A percentile compares a stretch with the other conserved stretches of the same genome.
These are phyloP conservation scores for Ceratocystis albifundus DNA, from an alignment of 2,329 filamentous ascomycete genomes.

Conservation along the genomic window DNA sequence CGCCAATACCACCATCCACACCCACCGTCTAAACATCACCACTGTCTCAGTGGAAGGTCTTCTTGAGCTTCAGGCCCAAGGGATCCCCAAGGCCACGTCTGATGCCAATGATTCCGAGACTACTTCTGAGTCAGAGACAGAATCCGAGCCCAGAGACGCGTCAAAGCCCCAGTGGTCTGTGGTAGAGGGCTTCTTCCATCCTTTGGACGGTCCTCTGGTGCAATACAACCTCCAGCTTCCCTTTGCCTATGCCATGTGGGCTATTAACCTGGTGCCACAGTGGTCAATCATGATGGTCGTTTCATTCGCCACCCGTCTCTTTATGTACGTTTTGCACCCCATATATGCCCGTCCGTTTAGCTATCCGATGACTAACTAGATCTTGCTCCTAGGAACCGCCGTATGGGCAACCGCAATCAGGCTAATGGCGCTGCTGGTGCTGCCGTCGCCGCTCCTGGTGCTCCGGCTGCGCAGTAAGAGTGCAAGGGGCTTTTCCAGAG, in stretches of 20 bases:
- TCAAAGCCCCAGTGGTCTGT: conserved; percentile 30
- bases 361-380: not conserved
- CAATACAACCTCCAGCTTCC: conserved; percentile 52
- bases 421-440: conserved; percentile 18
- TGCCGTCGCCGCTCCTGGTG: conserved; percentile 21
- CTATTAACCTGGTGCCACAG: conserved; percentile 54
- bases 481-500: not conserved
- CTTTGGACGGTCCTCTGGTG: conserved; percentile 57
- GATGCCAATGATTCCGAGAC: not conserved
- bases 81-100: conserved; percentile 31
- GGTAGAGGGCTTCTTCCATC: conserved; percentile 60
- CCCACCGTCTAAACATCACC: conserved; percentile 57
- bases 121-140: conserved; percentile 19
- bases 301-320: conserved; percentile 58
- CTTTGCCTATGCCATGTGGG: conserved; percentile 56
- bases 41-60: conserved; percentile 54
- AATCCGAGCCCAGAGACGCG: not conserved
- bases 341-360: not conserved
- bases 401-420: conserved; percentile 8
- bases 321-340: conserved; percentile 53
- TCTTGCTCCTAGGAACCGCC: conserved; percentile 15
- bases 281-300: conserved; percentile 70
- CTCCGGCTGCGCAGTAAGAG: conserved; percentile 1
- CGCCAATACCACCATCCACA: conserved; percentile 51
- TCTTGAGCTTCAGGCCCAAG: conserved; percentile 46